Percentiles rank a stretch among this genome's conserved stretches.
These are phyloP conservation scores for Fusarium torulosum DNA, from an alignment of 2,329 filamentous ascomycete species.

Conservation along the genomic window DNA sequence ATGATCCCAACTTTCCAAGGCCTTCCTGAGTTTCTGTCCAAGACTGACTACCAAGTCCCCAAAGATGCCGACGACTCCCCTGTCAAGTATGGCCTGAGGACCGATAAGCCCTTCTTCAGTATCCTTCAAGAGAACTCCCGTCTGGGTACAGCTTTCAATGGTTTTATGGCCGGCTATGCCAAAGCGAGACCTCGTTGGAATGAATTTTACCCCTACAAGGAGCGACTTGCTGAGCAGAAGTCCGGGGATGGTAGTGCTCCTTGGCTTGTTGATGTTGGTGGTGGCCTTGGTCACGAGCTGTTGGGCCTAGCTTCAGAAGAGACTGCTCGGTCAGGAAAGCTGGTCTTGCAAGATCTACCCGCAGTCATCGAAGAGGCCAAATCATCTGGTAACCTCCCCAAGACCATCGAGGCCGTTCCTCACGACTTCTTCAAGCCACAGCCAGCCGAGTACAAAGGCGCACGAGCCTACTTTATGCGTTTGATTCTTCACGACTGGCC, in stretches of 20 bases:
- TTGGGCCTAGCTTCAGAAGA: background rate
- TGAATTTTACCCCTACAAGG: slow-evolving; percentile 40
- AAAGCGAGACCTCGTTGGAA: slow-evolving; percentile 52
- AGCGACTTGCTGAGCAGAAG: slow-evolving; percentile 9
- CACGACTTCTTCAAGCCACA: slow-evolving; percentile 48
- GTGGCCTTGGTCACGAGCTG: slow-evolving; percentile 28
- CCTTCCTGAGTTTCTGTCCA: slow-evolving; percentile 51
- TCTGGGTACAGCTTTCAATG: slow-evolving; percentile 50
- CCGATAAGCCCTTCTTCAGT: slow-evolving; percentile 51
- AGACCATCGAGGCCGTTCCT: slow-evolving; percentile 8
- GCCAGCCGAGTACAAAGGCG: slow-evolving; percentile 42
- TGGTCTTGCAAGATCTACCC: slow-evolving; percentile 23
- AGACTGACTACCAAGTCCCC: slow-evolving; percentile 52
- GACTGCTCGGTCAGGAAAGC: background rate
- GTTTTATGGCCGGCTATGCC: slow-evolving; percentile 53
- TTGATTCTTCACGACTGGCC: slow-evolving; percentile 64
- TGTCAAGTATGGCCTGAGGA: slow-evolving; percentile 31
- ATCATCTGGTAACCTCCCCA: slow-evolving; percentile 1
- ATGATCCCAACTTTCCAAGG: slow-evolving; percentile 45
- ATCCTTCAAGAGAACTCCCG: slow-evolving; percentile 49
- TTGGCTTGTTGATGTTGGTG: slow-evolving; percentile 31
- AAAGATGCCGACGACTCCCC: slow-evolving; percentile 42
- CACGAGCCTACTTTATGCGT: slow-evolving; percentile 59
- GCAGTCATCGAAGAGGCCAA: slow-evolving; percentile 28
- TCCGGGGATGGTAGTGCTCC: background rate